Base-by-base conservation (phyloP, 352 stramenopile genomes). In the Globisporangium megalacanthum region DNA sequence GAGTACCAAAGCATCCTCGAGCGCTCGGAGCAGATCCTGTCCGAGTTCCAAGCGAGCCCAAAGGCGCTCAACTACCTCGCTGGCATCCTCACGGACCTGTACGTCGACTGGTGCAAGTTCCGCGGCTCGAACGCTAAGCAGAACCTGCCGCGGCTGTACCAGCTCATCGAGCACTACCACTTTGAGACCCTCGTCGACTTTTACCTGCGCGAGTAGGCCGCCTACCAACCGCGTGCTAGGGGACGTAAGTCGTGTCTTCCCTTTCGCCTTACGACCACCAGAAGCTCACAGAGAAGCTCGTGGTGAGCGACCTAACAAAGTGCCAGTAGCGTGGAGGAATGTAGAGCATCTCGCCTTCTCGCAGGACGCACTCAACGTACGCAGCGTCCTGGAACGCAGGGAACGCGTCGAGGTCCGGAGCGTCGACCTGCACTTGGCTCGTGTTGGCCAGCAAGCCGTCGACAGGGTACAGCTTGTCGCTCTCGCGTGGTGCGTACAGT, bases 271-370 rank as follows among this genome's bases (percentile, higher is more conserved):
- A 49, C 19, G 44, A 57, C 83, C 83, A 94, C 82, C 84, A 94
- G 36, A 89, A 94, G 53, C 80, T 92, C 48, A 92, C 84, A 0
- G 84, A 94, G 56, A 91, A 92, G 56, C 84, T 94, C 39, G 73
- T 79, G 25, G 61, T 79, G 19, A 92, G 71, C n/a, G 83, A 94
- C 20, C 71, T 72, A 37, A 96, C 83, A 59, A 86, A 95, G 56
- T 97, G 89, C 89, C 89, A 97, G 45, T 86, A 88, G n/a, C 72
- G 66, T 9, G 82, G 81, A 48, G 89, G 89, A 56, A 97, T 94
- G 66, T 91, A 97, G 6, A 97, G 70, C 70, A 92, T 95, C 42
- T 93, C 71, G 9, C 86, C 85, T 49, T 78, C 75, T 33, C 60
- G 54, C 19, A 92, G 64, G 29, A 86, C 71, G 50, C 88, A 93